A percentile compares a stretch with the other conserved stretches of the same genome.
Conservation (phyloP, 352 stramenopile genomes). For the Globisporangium mamillatum region DNA sequence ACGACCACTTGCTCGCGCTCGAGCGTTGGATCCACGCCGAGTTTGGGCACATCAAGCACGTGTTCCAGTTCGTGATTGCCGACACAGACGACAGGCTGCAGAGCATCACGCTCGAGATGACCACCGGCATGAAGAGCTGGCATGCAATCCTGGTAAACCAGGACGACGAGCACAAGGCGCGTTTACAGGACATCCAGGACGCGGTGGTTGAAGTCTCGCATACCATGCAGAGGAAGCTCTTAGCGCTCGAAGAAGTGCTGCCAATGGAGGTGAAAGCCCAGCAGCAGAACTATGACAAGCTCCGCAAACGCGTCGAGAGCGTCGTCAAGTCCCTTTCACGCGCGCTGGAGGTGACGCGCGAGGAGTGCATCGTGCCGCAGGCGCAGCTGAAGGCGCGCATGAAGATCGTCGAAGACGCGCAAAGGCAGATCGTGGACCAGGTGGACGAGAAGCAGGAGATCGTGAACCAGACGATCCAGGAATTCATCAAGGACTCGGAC, state of each 20-base stretch:
- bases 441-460: slow-evolving; percentile 25
- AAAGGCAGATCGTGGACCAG: slow-evolving; percentile 16
- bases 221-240: slow-evolving; percentile 40
- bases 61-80: slow-evolving; percentile 36
- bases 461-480: slow-evolving; percentile 29
- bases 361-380: slow-evolving; percentile 25
- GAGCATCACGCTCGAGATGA: slow-evolving; percentile 33
- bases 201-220: slow-evolving; percentile 32
- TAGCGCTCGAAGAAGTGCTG: slow-evolving; percentile 57
- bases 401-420: slow-evolving; percentile 27
- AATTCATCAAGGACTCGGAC: slow-evolving; percentile 30
- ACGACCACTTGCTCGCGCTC: slow-evolving; percentile 55
- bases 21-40: slow-evolving; percentile 59
- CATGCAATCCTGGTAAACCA: slow-evolving; percentile 26
- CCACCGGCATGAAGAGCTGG: slow-evolving; percentile 27
- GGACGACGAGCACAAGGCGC: slow-evolving; percentile 32
- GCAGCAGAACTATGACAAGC: slow-evolving; percentile 56
- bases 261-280: slow-evolving; percentile 59
- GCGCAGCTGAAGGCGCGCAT: slow-evolving; percentile 25
- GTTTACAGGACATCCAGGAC: slow-evolving; percentile 29
- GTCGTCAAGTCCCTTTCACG: slow-evolving; percentile 33
- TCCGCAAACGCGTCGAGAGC: slow-evolving; percentile 41
- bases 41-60: slow-evolving; percentile 44
- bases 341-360: slow-evolving; percentile 29
- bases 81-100: slow-evolving; percentile 43